Base-by-base conservation (phyloP, 768 basidiomycete species). In the Termitomyces titanicus region DNA sequence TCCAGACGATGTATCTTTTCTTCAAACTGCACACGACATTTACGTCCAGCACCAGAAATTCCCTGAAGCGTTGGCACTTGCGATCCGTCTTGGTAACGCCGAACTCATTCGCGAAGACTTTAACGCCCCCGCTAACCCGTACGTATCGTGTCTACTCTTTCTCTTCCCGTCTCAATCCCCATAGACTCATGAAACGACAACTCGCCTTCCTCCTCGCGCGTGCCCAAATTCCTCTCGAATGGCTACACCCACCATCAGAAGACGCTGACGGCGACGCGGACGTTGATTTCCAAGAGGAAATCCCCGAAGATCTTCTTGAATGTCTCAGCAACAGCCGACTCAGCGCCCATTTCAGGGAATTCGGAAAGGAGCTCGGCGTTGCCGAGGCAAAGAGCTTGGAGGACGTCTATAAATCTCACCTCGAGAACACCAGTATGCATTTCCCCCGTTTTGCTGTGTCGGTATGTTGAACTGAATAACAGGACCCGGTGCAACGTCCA, bases 391-490 rank as follows among this genome's bases (percentile, higher is more conserved):
- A 93, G 77, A 89, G 87, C 47, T 73, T 98, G 48, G 97, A 98
- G 66, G 97, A 98, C 69, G 92, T 98, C 20, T 99, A 99, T 77
- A 99, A 98, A 69, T 84, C 86, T 3, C 96, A 99, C 74, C 76
- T 98, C 12, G 97, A 98, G 67, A 91, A 89, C 61, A 89, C 91
- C 4, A 79, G 95, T 88, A 66, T 61, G 82, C 45, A 56, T 38
- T 47, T 37, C 33, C 31, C 18, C 40, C 13, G 18, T 13, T 9
- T 27, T 51, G 20, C 17, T 29, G 29, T 29, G 29, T 29, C 29
- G 9, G n/a, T 7, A 27, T 44, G 17, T 22, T 54, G 10, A 43
- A n/a, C 18, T 27, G 20, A 37, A 12, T 24, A 22, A 10, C 44
- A 89, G 88, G 87, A 59, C 75, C 85, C 29, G 79, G 83, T 24